Evolutionary conservation across 306 rosid genomes (phyloP).

Genomic region (Psophocarpus tetragonolobus): DNA sequence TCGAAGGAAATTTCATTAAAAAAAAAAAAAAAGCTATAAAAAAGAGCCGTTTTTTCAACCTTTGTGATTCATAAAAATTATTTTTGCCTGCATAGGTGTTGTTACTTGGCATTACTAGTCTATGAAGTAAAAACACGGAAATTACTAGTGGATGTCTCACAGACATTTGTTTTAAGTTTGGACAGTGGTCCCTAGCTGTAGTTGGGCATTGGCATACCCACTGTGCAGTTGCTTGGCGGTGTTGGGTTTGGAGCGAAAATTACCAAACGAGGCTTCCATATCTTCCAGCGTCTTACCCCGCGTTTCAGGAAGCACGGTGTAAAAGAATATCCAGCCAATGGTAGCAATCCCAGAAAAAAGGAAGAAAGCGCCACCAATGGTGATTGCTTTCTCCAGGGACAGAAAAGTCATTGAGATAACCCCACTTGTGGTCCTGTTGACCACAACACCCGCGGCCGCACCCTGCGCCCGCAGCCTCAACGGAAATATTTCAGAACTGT

Average conservation of each 20-base stretch:
- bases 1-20: neutral
- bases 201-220: constrained; percentile 39
- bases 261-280: constrained; percentile 74
- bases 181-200: constrained; percentile 40
- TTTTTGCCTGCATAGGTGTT: neutral
- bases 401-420: constrained; percentile 70
- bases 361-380: constrained; percentile 78
- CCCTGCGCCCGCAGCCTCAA: constrained; percentile 83
- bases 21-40: neutral
- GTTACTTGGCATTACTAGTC: neutral
- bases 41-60: neutral
- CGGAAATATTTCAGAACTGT: constrained; percentile 74
- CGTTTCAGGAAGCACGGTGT: constrained; percentile 68
- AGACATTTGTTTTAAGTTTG: neutral
- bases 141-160: neutral
- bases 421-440: constrained; percentile 61
- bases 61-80: neutral
- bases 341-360: constrained; percentile 50
- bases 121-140: neutral
- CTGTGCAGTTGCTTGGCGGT: neutral
- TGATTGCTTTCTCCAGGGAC: constrained; percentile 51
- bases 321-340: constrained; percentile 60
- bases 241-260: constrained; percentile 30
- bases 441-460: constrained; percentile 56
- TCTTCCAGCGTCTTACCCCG: constrained; percentile 73